Base-by-base conservation (phyloP, 371 early-diverging fungal genomes). In the Mucor circinelloides region DNA sequence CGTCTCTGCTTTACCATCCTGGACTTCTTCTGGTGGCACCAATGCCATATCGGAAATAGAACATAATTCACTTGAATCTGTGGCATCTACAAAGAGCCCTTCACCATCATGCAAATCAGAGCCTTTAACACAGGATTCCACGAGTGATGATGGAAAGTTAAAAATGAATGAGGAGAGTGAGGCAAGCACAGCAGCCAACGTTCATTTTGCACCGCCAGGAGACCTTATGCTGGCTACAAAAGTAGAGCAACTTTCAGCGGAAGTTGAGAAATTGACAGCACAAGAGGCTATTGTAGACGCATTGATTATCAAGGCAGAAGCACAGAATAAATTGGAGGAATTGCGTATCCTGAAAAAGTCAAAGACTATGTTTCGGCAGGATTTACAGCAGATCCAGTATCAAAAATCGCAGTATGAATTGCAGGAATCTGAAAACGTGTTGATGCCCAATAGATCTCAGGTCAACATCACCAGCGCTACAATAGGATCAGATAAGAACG, bases 281-380 rank as follows among this genome's bases (percentile, higher is more conserved):
- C 89, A 92, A 65, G 84, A 89, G 67, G 85, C 86, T 0, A 89
- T 91, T 63, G 88, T 91, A 12, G 85, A 87, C 61, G 83, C 85
- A 17, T 56, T 91, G 70, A 87, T 91, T 58, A 68, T 74, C 21
- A 87, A 89, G 68, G 89, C 90, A 2, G 85, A 85, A 67, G 56
- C 69, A 1, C 78, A 85, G 21, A 67, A 77, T 28, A 78, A 79
- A 36, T 73, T 83, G 0, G 72, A 80, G 68, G 89, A 90, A 64
- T 72, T 90, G 31, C 80, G 91, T 28, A 88, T 92, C 50, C 58
- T 90, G 58, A 82, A 83, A 30, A 88, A 87, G 52, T 86, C 87
- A 17, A 87, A 86, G 56, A 78, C 75, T 17, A 83, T 81, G 28
- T 73, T 90, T 60, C 68, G 82, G 6, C 87, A 88, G 32, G 91